phyloP scores from a whole-genome alignment of 805 yeast genomes.

The Blastobotrys peoriensis region DNA sequence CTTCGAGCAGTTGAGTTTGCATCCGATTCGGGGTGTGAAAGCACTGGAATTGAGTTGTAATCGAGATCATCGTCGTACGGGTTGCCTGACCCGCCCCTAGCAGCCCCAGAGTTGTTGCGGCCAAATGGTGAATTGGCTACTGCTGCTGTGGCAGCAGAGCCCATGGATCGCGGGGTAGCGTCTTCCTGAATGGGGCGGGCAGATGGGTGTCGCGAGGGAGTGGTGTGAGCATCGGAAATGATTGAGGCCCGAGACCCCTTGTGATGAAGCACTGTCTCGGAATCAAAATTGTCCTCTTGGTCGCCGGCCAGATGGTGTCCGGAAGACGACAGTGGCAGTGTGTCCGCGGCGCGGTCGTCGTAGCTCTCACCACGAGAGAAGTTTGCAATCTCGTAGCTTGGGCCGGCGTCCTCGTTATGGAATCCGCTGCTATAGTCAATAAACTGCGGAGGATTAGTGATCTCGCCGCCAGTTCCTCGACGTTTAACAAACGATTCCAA shows the following conservation, averaged over 20 bases:
- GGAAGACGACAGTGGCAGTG: not conserved
- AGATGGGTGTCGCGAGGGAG: not conserved
- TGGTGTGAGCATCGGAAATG: not conserved
- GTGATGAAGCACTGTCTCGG: not conserved
- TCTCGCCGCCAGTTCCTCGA: conserved; percentile 60
- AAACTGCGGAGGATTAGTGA: conserved; percentile 54
- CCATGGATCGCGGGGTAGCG: not conserved
- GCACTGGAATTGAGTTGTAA: conserved; percentile 13
- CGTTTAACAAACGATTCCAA: conserved; percentile 46
- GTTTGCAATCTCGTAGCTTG: conserved; percentile 30
- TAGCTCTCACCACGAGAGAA: conserved; percentile 24
- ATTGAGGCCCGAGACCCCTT: not conserved
- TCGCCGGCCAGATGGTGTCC: not conserved
- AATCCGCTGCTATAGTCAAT: conserved; percentile 51
- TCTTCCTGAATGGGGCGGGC: not conserved
- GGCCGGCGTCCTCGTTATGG: conserved; percentile 26
- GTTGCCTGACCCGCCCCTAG: too few relatives aligned
- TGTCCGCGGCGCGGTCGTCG: not conserved
- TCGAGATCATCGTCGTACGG: conserved; percentile 4
- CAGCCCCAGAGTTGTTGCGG: not conserved
- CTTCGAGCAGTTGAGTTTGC: conserved; percentile 15
- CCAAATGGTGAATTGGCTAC: not conserved
- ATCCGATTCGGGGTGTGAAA: conserved; percentile 13
- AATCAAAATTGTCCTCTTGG: not conserved
- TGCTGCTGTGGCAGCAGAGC: not conserved